These are phyloP conservation scores for Tolypocladium capitatum DNA, from an alignment of 2,329 filamentous ascomycete genomes.

Conservation along the genomic window DNA sequence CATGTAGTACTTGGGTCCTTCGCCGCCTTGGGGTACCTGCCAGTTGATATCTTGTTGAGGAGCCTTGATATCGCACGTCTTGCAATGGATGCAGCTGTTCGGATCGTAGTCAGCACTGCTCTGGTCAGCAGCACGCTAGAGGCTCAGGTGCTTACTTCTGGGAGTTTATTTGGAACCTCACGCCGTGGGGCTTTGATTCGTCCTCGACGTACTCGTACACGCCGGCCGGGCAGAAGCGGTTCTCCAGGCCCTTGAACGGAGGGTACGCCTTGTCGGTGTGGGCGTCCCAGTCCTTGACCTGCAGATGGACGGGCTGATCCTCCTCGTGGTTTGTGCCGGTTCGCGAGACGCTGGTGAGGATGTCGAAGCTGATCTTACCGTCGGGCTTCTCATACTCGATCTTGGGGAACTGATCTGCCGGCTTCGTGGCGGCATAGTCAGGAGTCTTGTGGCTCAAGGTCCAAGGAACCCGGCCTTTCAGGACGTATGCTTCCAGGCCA, in stretches of 20 bases:
- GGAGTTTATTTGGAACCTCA: conserved; percentile 93
- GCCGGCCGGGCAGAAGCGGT: conserved; percentile 90
- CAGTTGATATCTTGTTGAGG: conserved; percentile 96
- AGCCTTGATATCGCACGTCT: conserved; percentile 98
- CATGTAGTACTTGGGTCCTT: conserved; percentile 60
- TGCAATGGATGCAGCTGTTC: conserved; percentile 89
- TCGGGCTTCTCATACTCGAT: conserved; percentile 97
- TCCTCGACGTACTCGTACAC: conserved; percentile 99
- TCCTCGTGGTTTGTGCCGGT: conserved; percentile 98
- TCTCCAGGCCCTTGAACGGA: conserved; percentile 82
- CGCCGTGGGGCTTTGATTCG: conserved; percentile 68
- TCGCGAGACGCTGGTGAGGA: conserved; percentile 84
- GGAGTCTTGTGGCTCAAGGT: conserved; percentile 73
- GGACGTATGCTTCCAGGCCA: conserved; percentile 75
- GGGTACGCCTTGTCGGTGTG: conserved; percentile 78
- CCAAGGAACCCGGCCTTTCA: conserved; percentile 82
- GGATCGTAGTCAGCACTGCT: background rate
- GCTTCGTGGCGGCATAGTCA: conserved; percentile 68
- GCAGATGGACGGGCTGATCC: conserved; percentile 91
- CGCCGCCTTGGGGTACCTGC: conserved; percentile 88
- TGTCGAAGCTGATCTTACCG: conserved; percentile 88
- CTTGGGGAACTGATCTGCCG: conserved; percentile 66
- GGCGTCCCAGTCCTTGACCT: conserved; percentile 89
- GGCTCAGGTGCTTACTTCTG: conserved; percentile 63
- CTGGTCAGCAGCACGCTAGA: conserved; percentile 1